These are phyloP conservation scores for Termitomyces sp. DNA, from an alignment of 768 basidiomycete genomes.

Conservation along the genomic window DNA sequence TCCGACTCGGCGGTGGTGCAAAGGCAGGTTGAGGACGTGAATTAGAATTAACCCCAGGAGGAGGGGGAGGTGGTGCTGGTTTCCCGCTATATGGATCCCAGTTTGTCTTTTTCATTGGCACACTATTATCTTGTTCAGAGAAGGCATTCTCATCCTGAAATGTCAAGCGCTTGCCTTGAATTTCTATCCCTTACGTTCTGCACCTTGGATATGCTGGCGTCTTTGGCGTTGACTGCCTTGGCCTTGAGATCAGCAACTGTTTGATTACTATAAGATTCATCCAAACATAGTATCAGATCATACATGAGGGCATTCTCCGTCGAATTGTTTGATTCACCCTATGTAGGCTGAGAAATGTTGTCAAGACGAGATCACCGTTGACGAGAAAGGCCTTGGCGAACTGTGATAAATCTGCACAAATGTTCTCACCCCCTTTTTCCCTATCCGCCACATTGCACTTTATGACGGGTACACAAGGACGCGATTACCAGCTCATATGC, in stretches of 20 bases:
- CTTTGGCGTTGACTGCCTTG: slow-evolving; percentile 58
- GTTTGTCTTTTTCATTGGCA: slow-evolving; percentile 53
- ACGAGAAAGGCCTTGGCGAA: too few relatives aligned
- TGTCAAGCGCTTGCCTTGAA: slow-evolving; percentile 29
- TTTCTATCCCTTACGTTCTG: slow-evolving; percentile 52
- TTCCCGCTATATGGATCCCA: slow-evolving; percentile 58
- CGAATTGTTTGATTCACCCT: too few relatives aligned
- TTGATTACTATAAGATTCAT: slow-evolving; percentile 6
- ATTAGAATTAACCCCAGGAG: slow-evolving; percentile 28
- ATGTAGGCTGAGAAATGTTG: background rate
- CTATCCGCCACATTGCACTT: background rate
- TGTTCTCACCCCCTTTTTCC: background rate
- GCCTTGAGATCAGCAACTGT: slow-evolving; percentile 63
- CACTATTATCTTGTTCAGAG: slow-evolving; percentile 23
- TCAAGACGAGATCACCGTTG: background rate
- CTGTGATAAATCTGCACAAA: background rate
- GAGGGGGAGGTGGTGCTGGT: slow-evolving; percentile 45
- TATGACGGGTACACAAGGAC: background rate
- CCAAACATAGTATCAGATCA: slow-evolving; percentile 3
- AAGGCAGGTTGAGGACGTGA: slow-evolving; percentile 22
- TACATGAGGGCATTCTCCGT: slow-evolving; percentile 27
- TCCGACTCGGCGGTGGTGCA: slow-evolving; percentile 16
- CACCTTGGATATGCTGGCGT: slow-evolving; percentile 44
- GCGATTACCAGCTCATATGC: background rate
- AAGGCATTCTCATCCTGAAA: background rate